These are phyloP conservation scores for Mucor piriformis DNA, from an alignment of 371 early-diverging fungal species.

Conservation along the genomic window DNA sequence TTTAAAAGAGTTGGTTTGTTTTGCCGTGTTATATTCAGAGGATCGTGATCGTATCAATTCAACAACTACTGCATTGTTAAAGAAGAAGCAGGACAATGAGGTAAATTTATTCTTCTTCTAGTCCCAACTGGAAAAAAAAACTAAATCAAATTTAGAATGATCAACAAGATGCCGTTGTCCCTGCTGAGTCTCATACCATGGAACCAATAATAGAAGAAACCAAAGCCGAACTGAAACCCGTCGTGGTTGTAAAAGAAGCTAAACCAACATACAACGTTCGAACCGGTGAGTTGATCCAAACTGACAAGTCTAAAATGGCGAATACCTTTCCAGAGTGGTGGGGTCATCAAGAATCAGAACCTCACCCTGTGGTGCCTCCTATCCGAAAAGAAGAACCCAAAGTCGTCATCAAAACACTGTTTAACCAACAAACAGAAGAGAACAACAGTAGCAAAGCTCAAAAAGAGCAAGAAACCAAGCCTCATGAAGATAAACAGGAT, in stretches of 20 bases:
- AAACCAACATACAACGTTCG: conserved; percentile 9
- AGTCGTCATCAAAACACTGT: not conserved
- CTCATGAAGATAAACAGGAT: not conserved
- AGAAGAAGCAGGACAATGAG: conserved; percentile 13
- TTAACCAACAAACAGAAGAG: not conserved
- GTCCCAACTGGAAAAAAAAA: not conserved
- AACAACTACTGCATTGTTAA: conserved; percentile 27
- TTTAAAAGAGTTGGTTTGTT: conserved; percentile 49
- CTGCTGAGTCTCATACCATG: conserved; percentile 1
- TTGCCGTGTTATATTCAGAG: conserved; percentile 53
- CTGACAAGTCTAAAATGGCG: conserved; percentile 24
- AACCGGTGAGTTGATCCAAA: conserved; percentile 7
- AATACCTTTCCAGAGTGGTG: conserved; percentile 52
- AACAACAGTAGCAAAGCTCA: no score
- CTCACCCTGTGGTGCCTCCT: not conserved
- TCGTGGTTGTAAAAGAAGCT: not conserved
- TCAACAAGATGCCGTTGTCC: conserved; percentile 8
- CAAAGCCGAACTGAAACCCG: not conserved
- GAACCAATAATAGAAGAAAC: conserved; percentile 13
- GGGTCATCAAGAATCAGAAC: conserved; percentile 35
- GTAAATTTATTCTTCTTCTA: not conserved
- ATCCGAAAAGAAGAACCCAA: not conserved
- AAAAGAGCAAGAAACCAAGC: no score
- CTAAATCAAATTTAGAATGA: no score
- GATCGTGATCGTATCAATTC: conserved; percentile 41